Percentiles rank a stretch among this genome's conserved stretches.
Evolutionary conservation across 148 eudicot species (phyloP).

Genomic region (Diospyros kaki): DNA sequence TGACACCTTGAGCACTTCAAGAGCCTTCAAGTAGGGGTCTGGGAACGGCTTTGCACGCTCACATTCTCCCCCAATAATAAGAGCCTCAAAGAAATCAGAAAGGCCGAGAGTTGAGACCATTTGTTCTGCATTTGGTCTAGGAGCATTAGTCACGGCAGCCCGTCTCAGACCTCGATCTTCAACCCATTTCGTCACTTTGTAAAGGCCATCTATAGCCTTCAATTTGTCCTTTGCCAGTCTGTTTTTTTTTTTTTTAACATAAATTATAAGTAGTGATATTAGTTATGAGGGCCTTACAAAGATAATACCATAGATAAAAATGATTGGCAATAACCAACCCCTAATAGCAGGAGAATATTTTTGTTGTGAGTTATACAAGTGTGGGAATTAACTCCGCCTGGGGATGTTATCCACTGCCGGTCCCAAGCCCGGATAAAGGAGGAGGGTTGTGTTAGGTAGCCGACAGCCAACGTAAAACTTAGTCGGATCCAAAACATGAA

Average conservation of each 20-base stretch:
- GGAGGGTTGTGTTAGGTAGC: too few relatives aligned
- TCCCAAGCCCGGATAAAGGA: too few relatives aligned
- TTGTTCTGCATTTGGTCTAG: conserved; percentile 72
- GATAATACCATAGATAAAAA: too few relatives aligned
- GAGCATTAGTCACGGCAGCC: conserved; percentile 96
- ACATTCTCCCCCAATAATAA: conserved; percentile 75
- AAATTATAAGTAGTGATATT: not conserved
- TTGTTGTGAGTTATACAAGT: too few relatives aligned
- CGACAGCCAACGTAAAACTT: too few relatives aligned
- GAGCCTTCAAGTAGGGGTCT: conserved; percentile 80
- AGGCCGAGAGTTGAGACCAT: conserved; percentile 78
- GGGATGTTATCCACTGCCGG: too few relatives aligned
- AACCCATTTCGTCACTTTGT: conserved; percentile 71
- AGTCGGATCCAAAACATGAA: too few relatives aligned
- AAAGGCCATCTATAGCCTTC: conserved; percentile 63
- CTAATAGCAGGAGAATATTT: too few relatives aligned
- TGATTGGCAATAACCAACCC: too few relatives aligned
- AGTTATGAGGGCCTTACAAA: too few relatives aligned
- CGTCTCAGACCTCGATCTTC: conserved; percentile 82
- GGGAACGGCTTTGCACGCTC: conserved; percentile 89
- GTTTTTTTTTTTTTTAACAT: conserved; percentile 1
- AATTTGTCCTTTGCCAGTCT: conserved; percentile 70
- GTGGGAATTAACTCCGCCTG: too few relatives aligned
- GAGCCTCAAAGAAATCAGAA: conserved; percentile 63
- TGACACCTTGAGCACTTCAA: conserved; percentile 59